These are phyloP conservation scores for Puccinia coronata DNA, from an alignment of 1,284 basidiomycete species.

Conservation along the genomic window DNA sequence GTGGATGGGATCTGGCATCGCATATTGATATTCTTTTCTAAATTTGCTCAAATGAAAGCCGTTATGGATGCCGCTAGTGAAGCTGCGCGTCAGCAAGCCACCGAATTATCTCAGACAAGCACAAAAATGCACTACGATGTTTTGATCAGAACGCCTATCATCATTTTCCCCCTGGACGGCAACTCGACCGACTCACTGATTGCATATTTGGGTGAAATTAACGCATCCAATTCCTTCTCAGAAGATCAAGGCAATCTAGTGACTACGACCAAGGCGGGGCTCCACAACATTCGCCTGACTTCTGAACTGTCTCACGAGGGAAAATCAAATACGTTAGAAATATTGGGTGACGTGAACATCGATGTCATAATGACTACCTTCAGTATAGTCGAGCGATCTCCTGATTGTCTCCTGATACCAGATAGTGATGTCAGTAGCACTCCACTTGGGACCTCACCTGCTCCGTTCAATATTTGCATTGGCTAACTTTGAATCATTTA, in stretches of 20 bases:
- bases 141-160: conserved; percentile 86
- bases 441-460: conserved; percentile 72
- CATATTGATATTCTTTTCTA: conserved; percentile 79
- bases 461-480: conserved; percentile 86
- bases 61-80: conserved; percentile 93
- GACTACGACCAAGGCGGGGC: conserved; percentile 71
- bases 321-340: conserved; percentile 68
- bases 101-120: conserved; percentile 68
- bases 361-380: conserved; percentile 71
- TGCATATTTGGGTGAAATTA: conserved; percentile 85
- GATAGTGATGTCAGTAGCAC: conserved; percentile 53
- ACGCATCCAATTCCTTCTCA: conserved; percentile 76
- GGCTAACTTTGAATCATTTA: conserved; percentile 1
- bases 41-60: conserved; percentile 74
- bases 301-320: conserved; percentile 67
- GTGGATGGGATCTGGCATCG: conserved; percentile 83
- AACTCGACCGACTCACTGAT: conserved; percentile 71
- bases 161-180: conserved; percentile 80
- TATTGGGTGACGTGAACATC: conserved; percentile 89
- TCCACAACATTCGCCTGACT: conserved; percentile 80
- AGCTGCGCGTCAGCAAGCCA: conserved; percentile 84
- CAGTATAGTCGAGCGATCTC: conserved; percentile 62
- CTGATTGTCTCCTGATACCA: conserved; percentile 54
- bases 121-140: conserved; percentile 84
- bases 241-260: conserved; percentile 63